phyloP scores from a whole-genome alignment of 2,329 filamentous ascomycete genomes.

The Hirsutella minnesotensis region DNA sequence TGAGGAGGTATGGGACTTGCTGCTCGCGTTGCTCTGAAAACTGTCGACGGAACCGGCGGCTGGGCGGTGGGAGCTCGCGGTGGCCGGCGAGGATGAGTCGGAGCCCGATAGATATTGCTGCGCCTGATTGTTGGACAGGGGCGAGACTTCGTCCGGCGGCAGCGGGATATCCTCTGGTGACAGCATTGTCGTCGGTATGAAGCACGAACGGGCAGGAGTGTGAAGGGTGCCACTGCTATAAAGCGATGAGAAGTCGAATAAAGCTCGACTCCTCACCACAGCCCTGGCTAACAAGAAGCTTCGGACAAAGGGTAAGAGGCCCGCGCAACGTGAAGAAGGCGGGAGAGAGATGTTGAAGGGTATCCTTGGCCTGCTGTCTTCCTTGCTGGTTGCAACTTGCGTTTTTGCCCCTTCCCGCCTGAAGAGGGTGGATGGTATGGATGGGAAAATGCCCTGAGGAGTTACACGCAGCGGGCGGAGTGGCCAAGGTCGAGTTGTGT shows the following conservation, averaged over 20 bases:
- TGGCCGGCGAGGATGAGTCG: background rate
- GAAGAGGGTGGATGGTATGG: background rate
- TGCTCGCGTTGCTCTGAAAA: background rate
- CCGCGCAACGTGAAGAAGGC: too few species aligned
- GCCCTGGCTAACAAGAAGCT: too few species aligned
- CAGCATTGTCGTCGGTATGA: slow-evolving; percentile 1
- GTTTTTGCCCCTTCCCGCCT: too few species aligned
- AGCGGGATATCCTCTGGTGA: slow-evolving; percentile 3
- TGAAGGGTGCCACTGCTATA: background rate
- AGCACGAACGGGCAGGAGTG: background rate
- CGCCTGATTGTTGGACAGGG: background rate
- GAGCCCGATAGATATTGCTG: background rate
- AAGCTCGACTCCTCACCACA: too few species aligned
- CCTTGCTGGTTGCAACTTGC: too few species aligned
- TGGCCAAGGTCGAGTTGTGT: background rate
- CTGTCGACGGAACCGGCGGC: background rate
- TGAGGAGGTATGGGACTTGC: slow-evolving; percentile 1
- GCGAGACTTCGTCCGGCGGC: slow-evolving; percentile 1
- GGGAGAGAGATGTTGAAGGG: too few species aligned
- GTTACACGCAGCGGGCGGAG: background rate
- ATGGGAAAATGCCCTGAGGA: background rate
- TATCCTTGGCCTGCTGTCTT: too few species aligned
- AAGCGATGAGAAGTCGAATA: background rate
- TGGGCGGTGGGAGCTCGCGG: background rate
- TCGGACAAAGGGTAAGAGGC: too few species aligned